Percentiles rank a stretch among this genome's conserved stretches.
Conservation (phyloP, 2,329 filamentous ascomycete species). For the Didymella segeticola region DNA sequence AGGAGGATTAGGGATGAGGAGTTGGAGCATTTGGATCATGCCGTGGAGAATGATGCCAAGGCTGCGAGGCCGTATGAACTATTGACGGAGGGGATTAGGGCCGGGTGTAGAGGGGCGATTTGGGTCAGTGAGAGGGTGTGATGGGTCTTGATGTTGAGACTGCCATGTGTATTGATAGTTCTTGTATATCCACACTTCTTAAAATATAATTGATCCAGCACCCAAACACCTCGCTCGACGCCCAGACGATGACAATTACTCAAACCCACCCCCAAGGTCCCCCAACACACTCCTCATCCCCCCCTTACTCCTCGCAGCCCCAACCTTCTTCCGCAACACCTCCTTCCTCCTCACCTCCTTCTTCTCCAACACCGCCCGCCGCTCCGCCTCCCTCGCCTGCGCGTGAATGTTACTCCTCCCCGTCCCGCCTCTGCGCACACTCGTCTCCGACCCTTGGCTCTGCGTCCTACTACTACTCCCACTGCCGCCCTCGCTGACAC, state of each 20-base stretch:
- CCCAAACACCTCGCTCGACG: too few species aligned
- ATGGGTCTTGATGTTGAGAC: not conserved
- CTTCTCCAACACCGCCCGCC: constrained; percentile 58
- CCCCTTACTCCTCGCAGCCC: constrained; percentile 29
- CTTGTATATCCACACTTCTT: too few species aligned
- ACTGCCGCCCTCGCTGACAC: constrained; percentile 35
- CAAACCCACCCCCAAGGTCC: constrained; percentile 45
- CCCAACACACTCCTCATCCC: constrained; percentile 44
- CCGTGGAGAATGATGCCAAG: constrained; percentile 90
- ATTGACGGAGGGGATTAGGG: constrained; percentile 82
- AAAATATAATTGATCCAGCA: too few species aligned
- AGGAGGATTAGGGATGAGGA: constrained; percentile 92
- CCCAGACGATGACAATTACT: too few species aligned
- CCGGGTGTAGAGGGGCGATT: constrained; percentile 91
- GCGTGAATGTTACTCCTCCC: constrained; percentile 68
- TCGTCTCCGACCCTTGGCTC: constrained; percentile 43
- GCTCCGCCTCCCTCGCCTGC: constrained; percentile 65
- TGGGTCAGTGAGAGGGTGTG: constrained; percentile 83
- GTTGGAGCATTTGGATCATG: constrained; percentile 94
- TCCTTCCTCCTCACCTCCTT: constrained; percentile 60
- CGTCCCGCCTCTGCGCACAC: constrained; percentile 57
- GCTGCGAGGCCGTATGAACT: constrained; percentile 89
- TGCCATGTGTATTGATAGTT: constrained; percentile 2
- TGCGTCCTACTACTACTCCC: constrained; percentile 16
- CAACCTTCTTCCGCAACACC: constrained; percentile 54